Conservation (phyloP, 2,329 filamentous ascomycete species). For the Cladophialophora chaetospira region DNA sequence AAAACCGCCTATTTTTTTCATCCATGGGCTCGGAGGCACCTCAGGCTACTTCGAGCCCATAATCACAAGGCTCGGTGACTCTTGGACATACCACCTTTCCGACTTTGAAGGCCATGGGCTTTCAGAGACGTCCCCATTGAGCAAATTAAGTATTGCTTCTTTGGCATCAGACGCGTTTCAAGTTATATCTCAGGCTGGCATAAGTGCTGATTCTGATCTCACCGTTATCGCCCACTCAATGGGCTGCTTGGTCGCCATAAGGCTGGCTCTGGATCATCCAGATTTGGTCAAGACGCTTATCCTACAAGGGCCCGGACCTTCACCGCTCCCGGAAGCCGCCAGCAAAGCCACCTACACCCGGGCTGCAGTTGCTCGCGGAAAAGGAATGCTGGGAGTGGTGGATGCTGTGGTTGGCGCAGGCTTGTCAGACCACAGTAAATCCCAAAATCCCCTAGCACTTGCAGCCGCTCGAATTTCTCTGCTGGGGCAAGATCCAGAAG, state of each 20-base stretch:
- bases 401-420: slow-evolving; percentile 43
- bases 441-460: slow-evolving; percentile 44
- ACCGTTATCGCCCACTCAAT: slow-evolving; percentile 56
- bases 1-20: slow-evolving; percentile 46
- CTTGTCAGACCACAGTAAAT: slow-evolving; percentile 43
- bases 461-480: slow-evolving; percentile 49
- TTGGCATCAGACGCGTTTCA: slow-evolving; percentile 48
- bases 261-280: slow-evolving; percentile 46
- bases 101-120: slow-evolving; percentile 61
- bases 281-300: slow-evolving; percentile 48
- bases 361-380: slow-evolving; percentile 45
- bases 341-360: slow-evolving; percentile 38
- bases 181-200: slow-evolving; percentile 41
- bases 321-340: slow-evolving; percentile 46
- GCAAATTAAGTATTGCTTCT: slow-evolving; percentile 46
- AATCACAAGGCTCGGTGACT: slow-evolving; percentile 39
- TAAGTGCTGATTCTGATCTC: slow-evolving; percentile 34
- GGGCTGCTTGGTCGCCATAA: slow-evolving; percentile 53
- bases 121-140: slow-evolving; percentile 53
- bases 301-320: slow-evolving; percentile 52
- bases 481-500: slow-evolving; percentile 53
- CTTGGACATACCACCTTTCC: slow-evolving; percentile 46
- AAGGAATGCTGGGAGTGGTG: slow-evolving; percentile 50
- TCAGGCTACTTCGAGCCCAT: slow-evolving; percentile 51
- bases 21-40: slow-evolving; percentile 59